A percentile compares a stretch with the other conserved stretches of the same genome.
These are phyloP conservation scores for Tulasnella calospora DNA, from an alignment of 768 basidiomycete species.

Conservation along the genomic window DNA sequence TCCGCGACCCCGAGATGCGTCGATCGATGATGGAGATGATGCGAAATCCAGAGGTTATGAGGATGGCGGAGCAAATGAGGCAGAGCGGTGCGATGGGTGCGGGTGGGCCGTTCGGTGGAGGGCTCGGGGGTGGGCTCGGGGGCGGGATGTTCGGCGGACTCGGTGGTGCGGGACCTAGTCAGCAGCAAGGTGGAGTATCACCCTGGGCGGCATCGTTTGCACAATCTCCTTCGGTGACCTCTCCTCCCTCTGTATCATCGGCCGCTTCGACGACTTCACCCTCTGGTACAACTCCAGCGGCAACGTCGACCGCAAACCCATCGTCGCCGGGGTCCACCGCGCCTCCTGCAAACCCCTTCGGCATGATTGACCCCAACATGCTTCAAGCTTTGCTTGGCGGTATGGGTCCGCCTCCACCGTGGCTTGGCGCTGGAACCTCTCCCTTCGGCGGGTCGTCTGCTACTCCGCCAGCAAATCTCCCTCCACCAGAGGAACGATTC, in stretches of 20 bases:
- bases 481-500: conserved; percentile 88
- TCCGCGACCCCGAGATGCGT: conserved; percentile 70
- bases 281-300: conserved; percentile 7
- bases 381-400: conserved; percentile 42
- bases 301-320: conserved; percentile 29
- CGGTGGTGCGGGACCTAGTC: background rate
- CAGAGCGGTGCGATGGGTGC: conserved; percentile 35
- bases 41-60: conserved; percentile 75
- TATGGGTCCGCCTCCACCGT: conserved; percentile 23
- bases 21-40: conserved; percentile 48
- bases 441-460: conserved; percentile 32
- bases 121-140: conserved; percentile 1
- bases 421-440: conserved; percentile 27
- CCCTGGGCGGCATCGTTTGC: conserved; percentile 8
- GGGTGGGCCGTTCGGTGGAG: background rate
- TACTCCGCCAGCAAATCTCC: conserved; percentile 50
- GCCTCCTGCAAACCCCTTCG: conserved; percentile 27
- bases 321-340: conserved; percentile 31
- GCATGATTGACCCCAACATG: conserved; percentile 44
- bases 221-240: background rate
- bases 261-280: conserved; percentile 30
- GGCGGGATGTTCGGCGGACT: background rate
- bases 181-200: background rate
- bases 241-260: conserved; percentile 31
- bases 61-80: conserved; percentile 72